Conservation (phyloP, 2,329 filamentous ascomycete genomes). For the Fusarium verticillioides region DNA sequence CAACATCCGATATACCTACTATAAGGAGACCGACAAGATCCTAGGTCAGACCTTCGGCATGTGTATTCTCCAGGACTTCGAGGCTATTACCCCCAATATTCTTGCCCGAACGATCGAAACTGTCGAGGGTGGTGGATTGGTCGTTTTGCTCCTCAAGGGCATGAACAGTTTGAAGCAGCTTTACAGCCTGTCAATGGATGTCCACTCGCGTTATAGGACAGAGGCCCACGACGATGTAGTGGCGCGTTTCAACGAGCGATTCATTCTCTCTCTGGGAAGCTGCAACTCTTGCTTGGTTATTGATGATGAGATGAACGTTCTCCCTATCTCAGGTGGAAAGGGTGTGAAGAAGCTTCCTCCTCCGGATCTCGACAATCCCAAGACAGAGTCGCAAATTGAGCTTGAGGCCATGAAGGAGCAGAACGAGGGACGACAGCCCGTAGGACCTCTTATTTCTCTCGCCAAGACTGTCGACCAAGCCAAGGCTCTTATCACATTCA, state of each 20-base stretch:
- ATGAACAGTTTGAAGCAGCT: constrained; percentile 98
- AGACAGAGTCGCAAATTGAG: constrained; percentile 77
- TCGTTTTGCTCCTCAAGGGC: constrained; percentile 90
- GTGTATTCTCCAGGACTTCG: constrained; percentile 98
- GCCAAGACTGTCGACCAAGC: constrained; percentile 95
- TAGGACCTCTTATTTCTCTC: constrained; percentile 84
- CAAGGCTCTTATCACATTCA: constrained; percentile 95
- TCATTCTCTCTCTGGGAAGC: constrained; percentile 93
- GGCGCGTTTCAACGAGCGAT: constrained; percentile 96
- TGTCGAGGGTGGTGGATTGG: constrained; percentile 93
- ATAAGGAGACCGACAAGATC: constrained; percentile 99
- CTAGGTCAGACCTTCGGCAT: constrained; percentile 97
- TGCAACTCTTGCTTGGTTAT: constrained; percentile 96
- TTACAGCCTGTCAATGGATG: constrained; percentile 97
- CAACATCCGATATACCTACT: constrained; percentile 98
- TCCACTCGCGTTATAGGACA: constrained; percentile 94
- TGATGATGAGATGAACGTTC: constrained; percentile 96
- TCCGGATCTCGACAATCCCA: constrained; percentile 77
- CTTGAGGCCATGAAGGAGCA: constrained; percentile 89
- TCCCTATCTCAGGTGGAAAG: constrained; percentile 96
- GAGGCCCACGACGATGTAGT: constrained; percentile 96
- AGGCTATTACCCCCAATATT: constrained; percentile 96
- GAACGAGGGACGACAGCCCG: constrained; percentile 84
- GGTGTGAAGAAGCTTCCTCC: constrained; percentile 85
- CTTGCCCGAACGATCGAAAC: constrained; percentile 96